Percentiles rank a stretch among this genome's conserved stretches.
These are phyloP conservation scores for Xylaria sp. DNA, from an alignment of 2,329 filamentous ascomycete genomes.

Conservation along the genomic window DNA sequence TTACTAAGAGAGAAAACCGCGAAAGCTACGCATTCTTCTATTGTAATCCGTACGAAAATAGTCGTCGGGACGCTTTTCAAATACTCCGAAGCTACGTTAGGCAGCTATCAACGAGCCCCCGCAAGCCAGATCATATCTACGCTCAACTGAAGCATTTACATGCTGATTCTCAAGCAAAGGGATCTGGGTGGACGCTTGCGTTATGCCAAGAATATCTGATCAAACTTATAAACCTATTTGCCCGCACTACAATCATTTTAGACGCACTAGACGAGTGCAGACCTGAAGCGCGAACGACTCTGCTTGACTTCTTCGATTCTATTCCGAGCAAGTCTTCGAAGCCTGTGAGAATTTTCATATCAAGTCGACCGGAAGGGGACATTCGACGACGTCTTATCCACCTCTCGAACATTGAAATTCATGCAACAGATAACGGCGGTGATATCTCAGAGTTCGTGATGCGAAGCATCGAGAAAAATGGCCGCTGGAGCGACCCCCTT, in stretches of 20 bases:
- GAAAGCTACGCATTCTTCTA: conserved; percentile 32
- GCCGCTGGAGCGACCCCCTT: background rate
- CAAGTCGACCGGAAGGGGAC: conserved; percentile 31
- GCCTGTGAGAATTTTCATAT: conserved; percentile 32
- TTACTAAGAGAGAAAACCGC: background rate
- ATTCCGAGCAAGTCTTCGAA: conserved; percentile 10
- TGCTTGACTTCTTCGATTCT: conserved; percentile 20
- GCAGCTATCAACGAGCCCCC: conserved; percentile 17
- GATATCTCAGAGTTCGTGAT: conserved; percentile 27
- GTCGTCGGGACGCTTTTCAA: conserved; percentile 13
- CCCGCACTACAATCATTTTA: conserved; percentile 23
- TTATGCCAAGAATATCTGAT: conserved; percentile 24
- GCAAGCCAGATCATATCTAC: background rate
- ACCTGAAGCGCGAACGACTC: background rate
- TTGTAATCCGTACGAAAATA: conserved; percentile 19
- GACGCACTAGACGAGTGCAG: conserved; percentile 32
- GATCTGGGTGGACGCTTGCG: conserved; percentile 27
- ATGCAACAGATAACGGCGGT: conserved; percentile 25
- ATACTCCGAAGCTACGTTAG: conserved; percentile 26
- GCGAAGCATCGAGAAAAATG: conserved; percentile 25
- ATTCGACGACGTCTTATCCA: conserved; percentile 22
- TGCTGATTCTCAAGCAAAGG: background rate
- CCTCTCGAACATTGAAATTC: conserved; percentile 26
- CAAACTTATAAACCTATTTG: conserved; percentile 8
- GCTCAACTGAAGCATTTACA: conserved; percentile 10